Percentiles rank a stretch among this genome's conserved stretches.
phyloP scores from a whole-genome alignment of 805 yeast species.

The Starmera dryadoides region DNA sequence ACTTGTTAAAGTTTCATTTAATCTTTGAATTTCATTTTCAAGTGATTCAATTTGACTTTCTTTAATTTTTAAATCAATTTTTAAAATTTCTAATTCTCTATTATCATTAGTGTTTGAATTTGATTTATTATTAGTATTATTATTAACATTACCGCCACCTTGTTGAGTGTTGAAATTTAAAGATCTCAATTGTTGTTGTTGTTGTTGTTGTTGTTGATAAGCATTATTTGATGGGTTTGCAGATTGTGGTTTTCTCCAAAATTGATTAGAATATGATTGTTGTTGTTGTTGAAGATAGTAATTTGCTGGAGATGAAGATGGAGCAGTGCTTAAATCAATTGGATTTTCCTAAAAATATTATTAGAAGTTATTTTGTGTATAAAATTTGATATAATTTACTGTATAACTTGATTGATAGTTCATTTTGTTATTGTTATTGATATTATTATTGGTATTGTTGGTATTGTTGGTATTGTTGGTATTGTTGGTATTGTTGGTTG shows the following conservation, averaged over 20 bases:
- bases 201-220: background rate
- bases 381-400: background rate
- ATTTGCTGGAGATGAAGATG: conserved; percentile 5
- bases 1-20: conserved; percentile 21
- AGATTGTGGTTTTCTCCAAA: conserved; percentile 1
- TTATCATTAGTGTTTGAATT: background rate
- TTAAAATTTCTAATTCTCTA: conserved; percentile 30
- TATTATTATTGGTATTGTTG: too few relatives aligned
- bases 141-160: background rate
- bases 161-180: background rate
- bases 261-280: conserved; percentile 2
- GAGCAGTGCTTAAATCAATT: conserved; percentile 9
- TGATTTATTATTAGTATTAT: background rate
- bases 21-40: conserved; percentile 34
- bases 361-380: too few relatives aligned
- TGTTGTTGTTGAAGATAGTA: conserved; percentile 1
- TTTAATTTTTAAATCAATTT: conserved; percentile 47
- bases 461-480: too few relatives aligned
- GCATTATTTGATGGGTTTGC: background rate
- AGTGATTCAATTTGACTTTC: conserved; percentile 41
- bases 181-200: background rate
- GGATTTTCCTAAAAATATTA: conserved; percentile 5
- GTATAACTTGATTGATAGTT: background rate
- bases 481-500: too few relatives aligned
- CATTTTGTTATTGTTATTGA: too few relatives aligned